Base-by-base conservation (phyloP, 202 grass and related monocot species). In the Zizania palustris region DNA sequence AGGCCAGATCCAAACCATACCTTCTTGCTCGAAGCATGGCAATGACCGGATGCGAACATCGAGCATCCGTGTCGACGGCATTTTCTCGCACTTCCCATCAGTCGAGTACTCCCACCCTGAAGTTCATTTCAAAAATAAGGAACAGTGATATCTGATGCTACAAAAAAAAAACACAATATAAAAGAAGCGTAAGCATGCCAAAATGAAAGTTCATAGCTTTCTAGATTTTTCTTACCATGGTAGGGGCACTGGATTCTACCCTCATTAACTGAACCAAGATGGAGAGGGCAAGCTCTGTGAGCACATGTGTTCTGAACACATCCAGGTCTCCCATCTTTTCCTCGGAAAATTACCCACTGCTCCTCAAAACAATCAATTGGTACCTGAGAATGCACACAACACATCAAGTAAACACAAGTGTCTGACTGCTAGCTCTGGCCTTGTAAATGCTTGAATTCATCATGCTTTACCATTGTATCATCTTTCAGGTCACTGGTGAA, bases 1-100 rank as follows among this genome's bases (percentile, higher is more conserved):
- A 45, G 92, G 96, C 96, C 96, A 99, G 34, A 99, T 88, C 96
- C 96, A 99, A 73, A 99, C 89, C 96, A 99, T 96, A 62, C 96
- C 92, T 87, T 99, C 96, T 75, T 90, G 89, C 85, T 99, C 96
- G 21, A 96, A 93, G 69, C 96, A 99, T 34, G 92, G 87, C 80
- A 99, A 87, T 68, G 96, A 81, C 46, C 66, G 84, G 65, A 99
- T 93, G 43, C 82, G 86, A 36, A 96, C 86, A 33, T 93, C 36
- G 12, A 99, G 80, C 85, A 83, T 95, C 58, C 46, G 87, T 14
- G 96, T 99, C 34, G 96, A 99, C 79, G 96, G 96, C 96, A 99
- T 99, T 78, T 99, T 99, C 73, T 99, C 89, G 46, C 96, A 96
- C 68, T 96, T 92, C 22, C 96, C 96, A 6, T 99, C 87, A 13